phyloP scores from a whole-genome alignment of 495 filamentous ascomycete genomes.

The Hyphodiscus hymeniophilus region DNA sequence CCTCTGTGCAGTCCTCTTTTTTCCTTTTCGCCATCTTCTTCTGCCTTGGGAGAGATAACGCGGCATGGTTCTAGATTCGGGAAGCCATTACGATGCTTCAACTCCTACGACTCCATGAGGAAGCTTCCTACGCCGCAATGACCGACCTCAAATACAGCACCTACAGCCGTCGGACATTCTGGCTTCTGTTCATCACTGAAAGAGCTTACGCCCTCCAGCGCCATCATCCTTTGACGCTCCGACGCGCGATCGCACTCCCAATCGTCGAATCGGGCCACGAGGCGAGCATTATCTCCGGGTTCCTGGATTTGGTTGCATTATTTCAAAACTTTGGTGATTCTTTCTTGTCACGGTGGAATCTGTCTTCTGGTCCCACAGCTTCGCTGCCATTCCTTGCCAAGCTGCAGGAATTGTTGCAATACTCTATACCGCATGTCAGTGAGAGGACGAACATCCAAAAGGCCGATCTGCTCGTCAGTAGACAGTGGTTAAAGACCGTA shows the following conservation, averaged over 20 bases:
- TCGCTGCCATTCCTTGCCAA: slow-evolving; percentile 4
- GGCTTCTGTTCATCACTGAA: slow-evolving; percentile 21
- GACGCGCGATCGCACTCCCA: slow-evolving; percentile 14
- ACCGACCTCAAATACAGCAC: neutral
- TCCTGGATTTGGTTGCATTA: slow-evolving; percentile 9
- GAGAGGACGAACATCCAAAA: slow-evolving; percentile 33
- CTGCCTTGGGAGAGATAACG: slow-evolving; percentile 8
- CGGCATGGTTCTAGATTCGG: slow-evolving; percentile 18
- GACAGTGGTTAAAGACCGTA: slow-evolving; percentile 52
- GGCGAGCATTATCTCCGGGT: slow-evolving; percentile 8
- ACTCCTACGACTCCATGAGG: slow-evolving; percentile 12
- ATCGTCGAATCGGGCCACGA: slow-evolving; percentile 3
- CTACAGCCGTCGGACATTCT: slow-evolving; percentile 15
- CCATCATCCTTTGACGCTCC: slow-evolving; percentile 12
- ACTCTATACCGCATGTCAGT: slow-evolving; percentile 5
- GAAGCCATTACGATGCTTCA: slow-evolving; percentile 20
- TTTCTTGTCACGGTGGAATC: slow-evolving; percentile 14
- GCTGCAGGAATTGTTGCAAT: slow-evolving; percentile 8
- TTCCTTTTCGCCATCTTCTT: slow-evolving; percentile 23
- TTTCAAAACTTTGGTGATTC: slow-evolving; percentile 15
- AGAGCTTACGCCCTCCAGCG: slow-evolving; percentile 18
- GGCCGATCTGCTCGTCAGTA: slow-evolving; percentile 49
- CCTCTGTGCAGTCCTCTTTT: slow-evolving; percentile 26
- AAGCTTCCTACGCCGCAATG: slow-evolving; percentile 8
- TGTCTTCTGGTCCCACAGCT: neutral